Base-by-base conservation (phyloP, 106 monocot genomes). In the Platanthera zijinensis region DNA sequence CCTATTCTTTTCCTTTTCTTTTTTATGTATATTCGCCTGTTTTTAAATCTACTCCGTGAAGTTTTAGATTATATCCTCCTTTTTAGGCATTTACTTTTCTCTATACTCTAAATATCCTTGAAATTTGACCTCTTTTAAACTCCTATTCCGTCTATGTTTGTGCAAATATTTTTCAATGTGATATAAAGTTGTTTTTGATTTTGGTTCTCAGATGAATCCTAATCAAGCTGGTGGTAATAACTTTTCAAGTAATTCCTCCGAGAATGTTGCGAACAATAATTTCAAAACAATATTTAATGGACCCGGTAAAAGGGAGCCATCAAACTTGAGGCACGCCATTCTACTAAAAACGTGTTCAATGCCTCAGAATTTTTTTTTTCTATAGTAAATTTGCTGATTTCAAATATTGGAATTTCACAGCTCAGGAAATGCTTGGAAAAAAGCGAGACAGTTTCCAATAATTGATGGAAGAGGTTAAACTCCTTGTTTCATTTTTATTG, bases 211-310 rank as follows among this genome's bases (percentile, higher is more conserved):
- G 72, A 21, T 51, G 51, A 46, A 3, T 50, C 51, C 12, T 22
- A 22, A 51, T 51, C 72, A 72, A 50, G 51, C 49, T 72, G 22
- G 10, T 50, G 72, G 72, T 51, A 72, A 72, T 50, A 21, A 50
- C 17, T 51, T 72, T 19, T 72, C 72, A 72, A 72, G 15, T 51
- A 51, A 72, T 50, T 49, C 71, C n/a, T 72, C 72, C 21, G 51
- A 51, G 9, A 50, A 21, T 51, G 19, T 51, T 50, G 51, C 11
- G 19, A 21, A 10, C 72, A 72, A 51, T 46, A 72, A 50, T 51
- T 51, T 72, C 51, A 72, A 51, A 14, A 17, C 18, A 50, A 72
- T 22, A 72, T 72, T 72, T 51, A 50, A 51, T 72, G 72, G 46
- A 21, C 21, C 19, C 14, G 22, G 72, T 17, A 72, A 72, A 15